Conservation (phyloP, 345 rosid species). For the Geranium rotundifolium region DNA sequence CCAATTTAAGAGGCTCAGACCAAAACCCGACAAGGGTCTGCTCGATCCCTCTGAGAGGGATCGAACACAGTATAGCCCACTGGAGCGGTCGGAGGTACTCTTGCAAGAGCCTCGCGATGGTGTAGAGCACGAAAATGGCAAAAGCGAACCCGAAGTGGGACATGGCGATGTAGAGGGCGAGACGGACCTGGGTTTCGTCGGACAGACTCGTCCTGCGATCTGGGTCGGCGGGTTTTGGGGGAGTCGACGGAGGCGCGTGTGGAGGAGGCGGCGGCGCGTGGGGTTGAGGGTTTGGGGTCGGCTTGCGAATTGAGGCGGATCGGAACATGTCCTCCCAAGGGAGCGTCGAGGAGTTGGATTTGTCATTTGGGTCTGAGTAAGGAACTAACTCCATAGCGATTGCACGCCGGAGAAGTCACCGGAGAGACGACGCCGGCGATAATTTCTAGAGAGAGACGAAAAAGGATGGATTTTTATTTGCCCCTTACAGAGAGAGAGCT, state of each 20-base stretch:
- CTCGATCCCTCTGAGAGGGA: constrained; percentile 82
- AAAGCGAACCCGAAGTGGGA: constrained; percentile 92
- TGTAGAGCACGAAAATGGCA: constrained; percentile 49
- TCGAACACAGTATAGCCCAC: constrained; percentile 91
- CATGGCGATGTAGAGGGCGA: constrained; percentile 93
- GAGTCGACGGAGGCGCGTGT: constrained; percentile 11
- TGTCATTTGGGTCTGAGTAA: constrained; percentile 42
- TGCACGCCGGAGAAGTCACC: not conserved
- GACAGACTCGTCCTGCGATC: constrained; percentile 23
- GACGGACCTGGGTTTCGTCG: constrained; percentile 72
- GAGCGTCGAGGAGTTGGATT: constrained; percentile 29
- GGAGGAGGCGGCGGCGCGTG: constrained; percentile 19
- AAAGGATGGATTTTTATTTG: too few species aligned
- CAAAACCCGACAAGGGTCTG: constrained; percentile 78
- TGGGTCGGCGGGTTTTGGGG: constrained; percentile 10
- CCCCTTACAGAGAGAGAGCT: not conserved
- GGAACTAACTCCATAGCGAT: constrained; percentile 67
- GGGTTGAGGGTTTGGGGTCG: constrained; percentile 30
- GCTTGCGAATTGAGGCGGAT: constrained; percentile 66
- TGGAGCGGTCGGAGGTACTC: constrained; percentile 83
- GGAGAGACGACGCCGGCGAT: too few species aligned
- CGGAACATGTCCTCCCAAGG: constrained; percentile 97
- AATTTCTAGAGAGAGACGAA: not conserved
- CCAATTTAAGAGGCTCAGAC: constrained; percentile 65
- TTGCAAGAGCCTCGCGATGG: constrained; percentile 61